A percentile compares a stretch with the other conserved stretches of the same genome.
Evolutionary conservation across 352 stramenopile genomes (phyloP).

Genomic region (Thalassiosira hispida): DNA sequence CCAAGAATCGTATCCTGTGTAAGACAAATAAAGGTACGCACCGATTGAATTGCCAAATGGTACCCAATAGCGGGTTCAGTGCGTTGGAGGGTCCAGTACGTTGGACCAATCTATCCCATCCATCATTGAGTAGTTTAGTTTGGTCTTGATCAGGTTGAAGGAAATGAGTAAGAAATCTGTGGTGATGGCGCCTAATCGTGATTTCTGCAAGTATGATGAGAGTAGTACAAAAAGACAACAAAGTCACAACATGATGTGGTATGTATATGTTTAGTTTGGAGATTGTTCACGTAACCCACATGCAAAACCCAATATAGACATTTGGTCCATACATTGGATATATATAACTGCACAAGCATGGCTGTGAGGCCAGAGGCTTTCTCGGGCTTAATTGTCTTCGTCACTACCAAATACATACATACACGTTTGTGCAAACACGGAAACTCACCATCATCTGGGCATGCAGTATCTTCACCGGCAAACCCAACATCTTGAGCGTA

Average conservation of each 20-base stretch:
- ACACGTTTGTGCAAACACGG: background rate
- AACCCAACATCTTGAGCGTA: conserved; percentile 74
- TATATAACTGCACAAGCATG: conserved; percentile 47
- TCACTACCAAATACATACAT: conserved; percentile 41
- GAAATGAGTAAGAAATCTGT: no score
- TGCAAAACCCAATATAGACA: conserved; percentile 33
- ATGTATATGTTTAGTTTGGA: conserved; percentile 64
- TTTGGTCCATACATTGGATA: conserved; percentile 45
- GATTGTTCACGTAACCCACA: conserved; percentile 87
- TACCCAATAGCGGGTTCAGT: conserved; percentile 49
- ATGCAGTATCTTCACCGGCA: conserved; percentile 78
- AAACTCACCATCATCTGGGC: conserved; percentile 81
- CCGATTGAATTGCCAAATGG: conserved; percentile 54
- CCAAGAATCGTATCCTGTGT: no score
- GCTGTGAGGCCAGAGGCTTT: conserved; percentile 49
- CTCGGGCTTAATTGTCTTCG: conserved; percentile 52
- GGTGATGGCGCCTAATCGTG: conserved; percentile 72
- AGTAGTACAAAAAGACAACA: no score
- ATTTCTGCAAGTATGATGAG: no score
- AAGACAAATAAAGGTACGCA: conserved; percentile 48
- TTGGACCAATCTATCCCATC: conserved; percentile 56
- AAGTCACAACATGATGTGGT: no score
- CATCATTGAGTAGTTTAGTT: conserved; percentile 43
- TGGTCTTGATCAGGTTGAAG: conserved; percentile 42
- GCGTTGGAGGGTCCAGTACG: conserved; percentile 42